These are phyloP conservation scores for Telopea speciosissima DNA, from an alignment of 177 flowering plant genomes.

Conservation along the genomic window DNA sequence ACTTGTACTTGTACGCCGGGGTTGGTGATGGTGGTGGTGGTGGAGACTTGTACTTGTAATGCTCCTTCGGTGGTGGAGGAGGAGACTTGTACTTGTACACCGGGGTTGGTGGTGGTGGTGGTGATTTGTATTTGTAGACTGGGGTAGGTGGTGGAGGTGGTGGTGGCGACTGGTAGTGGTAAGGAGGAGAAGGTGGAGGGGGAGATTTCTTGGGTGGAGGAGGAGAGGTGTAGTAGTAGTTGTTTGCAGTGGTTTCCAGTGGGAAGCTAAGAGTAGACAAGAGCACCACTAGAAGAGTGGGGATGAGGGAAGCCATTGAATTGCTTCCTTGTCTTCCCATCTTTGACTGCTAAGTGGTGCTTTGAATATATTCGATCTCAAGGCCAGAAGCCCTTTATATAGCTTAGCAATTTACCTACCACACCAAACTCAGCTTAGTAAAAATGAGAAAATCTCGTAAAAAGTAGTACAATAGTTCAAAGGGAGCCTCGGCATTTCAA, in stretches of 20 bases:
- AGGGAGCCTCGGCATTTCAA: no score
- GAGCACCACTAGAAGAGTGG: background rate
- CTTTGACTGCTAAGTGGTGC: background rate
- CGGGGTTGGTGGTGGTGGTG: no score
- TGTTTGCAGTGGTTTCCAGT: background rate
- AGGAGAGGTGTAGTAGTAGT: background rate
- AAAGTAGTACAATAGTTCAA: no score
- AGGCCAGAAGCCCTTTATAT: background rate
- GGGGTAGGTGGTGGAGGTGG: background rate
- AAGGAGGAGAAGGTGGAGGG: background rate
- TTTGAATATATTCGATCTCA: background rate
- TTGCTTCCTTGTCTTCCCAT: background rate
- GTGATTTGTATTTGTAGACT: no score
- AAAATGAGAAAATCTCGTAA: no score
- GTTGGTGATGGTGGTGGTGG: no score
- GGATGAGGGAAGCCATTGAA: background rate
- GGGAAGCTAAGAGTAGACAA: background rate
- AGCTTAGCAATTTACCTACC: background rate
- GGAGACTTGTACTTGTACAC: no score
- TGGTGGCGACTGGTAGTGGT: background rate
- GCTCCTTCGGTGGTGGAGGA: no score
- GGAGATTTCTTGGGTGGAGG: background rate
- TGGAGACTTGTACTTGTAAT: no score
- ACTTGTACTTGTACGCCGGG: no score
- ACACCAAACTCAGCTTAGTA: no score